Percentiles rank a stretch among this genome's conserved stretches.
These are phyloP conservation scores for Fusarium heterosporum DNA, from an alignment of 2,329 filamentous ascomycete species.

Conservation along the genomic window DNA sequence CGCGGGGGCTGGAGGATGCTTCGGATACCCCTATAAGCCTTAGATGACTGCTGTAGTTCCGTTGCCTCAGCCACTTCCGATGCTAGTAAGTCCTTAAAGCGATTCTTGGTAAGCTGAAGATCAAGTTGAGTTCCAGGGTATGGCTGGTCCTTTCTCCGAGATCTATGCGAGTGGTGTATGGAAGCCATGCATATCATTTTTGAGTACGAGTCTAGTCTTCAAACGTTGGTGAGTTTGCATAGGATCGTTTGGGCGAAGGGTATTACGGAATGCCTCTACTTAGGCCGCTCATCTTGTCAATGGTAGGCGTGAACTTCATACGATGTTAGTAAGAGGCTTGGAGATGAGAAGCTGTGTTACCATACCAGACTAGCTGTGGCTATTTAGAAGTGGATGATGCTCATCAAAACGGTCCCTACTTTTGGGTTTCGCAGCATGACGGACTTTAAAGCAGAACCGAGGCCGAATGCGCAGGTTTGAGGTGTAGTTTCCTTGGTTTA, in stretches of 20 bases:
- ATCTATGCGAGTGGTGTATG: background rate
- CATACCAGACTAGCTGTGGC: background rate
- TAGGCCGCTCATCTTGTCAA: background rate
- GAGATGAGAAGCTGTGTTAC: slow-evolving; percentile 21
- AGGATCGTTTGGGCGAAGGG: background rate
- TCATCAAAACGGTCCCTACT: slow-evolving; percentile 15
- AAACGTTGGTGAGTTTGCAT: background rate
- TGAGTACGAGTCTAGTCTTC: background rate
- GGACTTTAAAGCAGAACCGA: slow-evolving; percentile 35
- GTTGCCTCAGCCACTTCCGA: background rate
- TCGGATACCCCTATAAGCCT: slow-evolving; percentile 12
- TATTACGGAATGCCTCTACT: background rate
- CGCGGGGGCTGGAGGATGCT: slow-evolving; percentile 25
- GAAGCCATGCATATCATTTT: background rate
- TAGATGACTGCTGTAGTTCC: slow-evolving; percentile 14
- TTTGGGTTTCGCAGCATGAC: slow-evolving; percentile 32
- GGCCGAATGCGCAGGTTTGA: slow-evolving; percentile 19
- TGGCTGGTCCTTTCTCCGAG: background rate
- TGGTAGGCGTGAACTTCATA: slow-evolving; percentile 8
- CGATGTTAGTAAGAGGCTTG: slow-evolving; percentile 23
- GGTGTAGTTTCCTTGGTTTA: background rate
- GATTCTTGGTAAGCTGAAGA: background rate
- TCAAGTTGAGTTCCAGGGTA: background rate
- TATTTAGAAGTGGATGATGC: slow-evolving; percentile 2
- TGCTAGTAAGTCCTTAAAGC: slow-evolving; percentile 5